Evolutionary conservation across 805 yeast species (phyloP), one percentile per base, ranked within the genome.

Genomic region (Danielia oregonensis): DNA sequence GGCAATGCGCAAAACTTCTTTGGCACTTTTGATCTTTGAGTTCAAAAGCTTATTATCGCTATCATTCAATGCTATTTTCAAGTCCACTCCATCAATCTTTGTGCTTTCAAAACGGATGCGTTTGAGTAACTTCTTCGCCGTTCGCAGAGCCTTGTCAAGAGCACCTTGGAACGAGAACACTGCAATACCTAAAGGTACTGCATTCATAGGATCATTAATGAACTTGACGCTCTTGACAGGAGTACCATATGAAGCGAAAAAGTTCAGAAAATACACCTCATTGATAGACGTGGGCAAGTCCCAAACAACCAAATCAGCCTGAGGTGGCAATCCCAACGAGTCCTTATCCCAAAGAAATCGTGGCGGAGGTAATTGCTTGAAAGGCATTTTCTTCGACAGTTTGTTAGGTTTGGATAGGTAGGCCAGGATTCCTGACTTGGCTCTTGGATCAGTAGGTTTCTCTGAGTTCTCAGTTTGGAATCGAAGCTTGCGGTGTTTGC

Each of bases 151-250:
- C 37, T 72, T 73, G 13, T 70, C 77, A 11, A 65, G 51, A 14
- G 59, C 51, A 3, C 86, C 86, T 38, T 70, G 79, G 57, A 72
- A 88, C 39, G 72, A 66, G 33, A 86, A 64, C 14, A 75, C 61
- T 32, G 82, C 82, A 15, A 87, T 64, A 7, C 95, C 93, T 26
- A 88, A 57, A 0, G 95, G 89, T 13, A 80, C 82, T 2, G 88
- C 95, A 28, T 85, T 79, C 15, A 68, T 65, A 0, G 91, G 86
- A 51, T 88, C 93, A 36, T 71, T 75, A 7, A 81, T 65, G 39
- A 78, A 66, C 39, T 75, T 74, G 31, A 82, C 60, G 25, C 76
- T 78, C 17, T 72, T 67, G 4, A 88, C 68, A 4, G 65, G 50
- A 19, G 70, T 72, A 3, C 96, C 96, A 57, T 66, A 82, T 16